Base-by-base conservation (phyloP, 1,284 basidiomycete species). In the Thelephora terrestris region DNA sequence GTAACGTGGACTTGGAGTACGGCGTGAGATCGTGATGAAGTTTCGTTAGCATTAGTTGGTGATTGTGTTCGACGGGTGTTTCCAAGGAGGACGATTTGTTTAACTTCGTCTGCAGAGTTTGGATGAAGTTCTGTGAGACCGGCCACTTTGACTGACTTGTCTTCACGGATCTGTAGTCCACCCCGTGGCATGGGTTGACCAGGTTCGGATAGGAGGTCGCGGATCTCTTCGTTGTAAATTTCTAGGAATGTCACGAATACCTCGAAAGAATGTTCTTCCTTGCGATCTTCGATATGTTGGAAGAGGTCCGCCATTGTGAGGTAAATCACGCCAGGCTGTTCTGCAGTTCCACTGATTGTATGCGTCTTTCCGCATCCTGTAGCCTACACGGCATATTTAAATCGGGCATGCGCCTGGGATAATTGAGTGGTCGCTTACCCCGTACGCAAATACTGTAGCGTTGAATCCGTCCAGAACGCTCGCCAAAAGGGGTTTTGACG, bases 331-430 rank as follows among this genome's bases (percentile, higher is more conserved):
- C 94, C 94, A 14, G 92, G 90, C 63, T 94, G 86, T 17, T 67
- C 61, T 45, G 86, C 81, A 24, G 85, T 85, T 51, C 94, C 94
- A 60, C 91, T 95, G 62, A 97, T 96, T 24, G 94, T 98, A 65
- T 97, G 92, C 9, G 94, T 98, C 68, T 98, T 98, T 52, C 94
- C 94, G 63, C 94, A 97, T 16, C 94, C 94, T 10, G 94, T 97
- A 17, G 94, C 94, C 93, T 97, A 58, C 14, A 48, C 36, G 44
- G 48, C 37, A 42, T 48, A 24, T 52, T 59, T 32, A 6, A 32
- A 12, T 14, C 37, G 57, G 40, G 42, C 47, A 37, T 52, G 24
- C 46, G 25, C 20, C 39, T 21, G 6, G n/a, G 25, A 42, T 20
- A n/a, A n/a, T 23, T 20, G 25, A 42, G 12, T 37, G 37, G 32